phyloP scores from a whole-genome alignment of 2,329 filamentous ascomycete species.

The Arthroderma uncinatum region DNA sequence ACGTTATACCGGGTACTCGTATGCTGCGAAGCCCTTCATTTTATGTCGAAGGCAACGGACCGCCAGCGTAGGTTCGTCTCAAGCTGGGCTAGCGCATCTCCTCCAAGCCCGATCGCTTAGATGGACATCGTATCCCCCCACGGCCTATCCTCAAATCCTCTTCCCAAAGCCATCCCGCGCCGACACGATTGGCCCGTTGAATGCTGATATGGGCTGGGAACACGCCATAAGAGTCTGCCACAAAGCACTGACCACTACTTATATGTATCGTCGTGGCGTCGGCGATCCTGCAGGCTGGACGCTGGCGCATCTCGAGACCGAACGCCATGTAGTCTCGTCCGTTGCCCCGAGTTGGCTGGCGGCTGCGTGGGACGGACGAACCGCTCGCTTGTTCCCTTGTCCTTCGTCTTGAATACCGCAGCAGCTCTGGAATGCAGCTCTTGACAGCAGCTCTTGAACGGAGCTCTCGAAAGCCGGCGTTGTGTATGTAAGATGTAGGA shows the following conservation, averaged over 20 bases:
- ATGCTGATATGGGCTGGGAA: background rate
- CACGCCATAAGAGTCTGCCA: background rate
- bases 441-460: no score
- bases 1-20: background rate
- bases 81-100: background rate
- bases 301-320: background rate
- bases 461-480: no score
- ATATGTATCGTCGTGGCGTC: background rate
- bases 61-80: no score
- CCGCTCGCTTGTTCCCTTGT: no score
- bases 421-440: no score
- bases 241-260: conserved; percentile 5
- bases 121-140: background rate
- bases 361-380: no score
- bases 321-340: background rate
- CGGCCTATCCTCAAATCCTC: background rate
- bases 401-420: no score
- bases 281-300: background rate
- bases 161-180: background rate
- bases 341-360: background rate
- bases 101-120: background rate
- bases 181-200: background rate
- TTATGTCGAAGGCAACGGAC: no score
- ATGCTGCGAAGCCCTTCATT: background rate
- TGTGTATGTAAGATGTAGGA: no score